Base-by-base conservation (phyloP, 1,284 basidiomycete genomes). In the Golubevia sp. region DNA sequence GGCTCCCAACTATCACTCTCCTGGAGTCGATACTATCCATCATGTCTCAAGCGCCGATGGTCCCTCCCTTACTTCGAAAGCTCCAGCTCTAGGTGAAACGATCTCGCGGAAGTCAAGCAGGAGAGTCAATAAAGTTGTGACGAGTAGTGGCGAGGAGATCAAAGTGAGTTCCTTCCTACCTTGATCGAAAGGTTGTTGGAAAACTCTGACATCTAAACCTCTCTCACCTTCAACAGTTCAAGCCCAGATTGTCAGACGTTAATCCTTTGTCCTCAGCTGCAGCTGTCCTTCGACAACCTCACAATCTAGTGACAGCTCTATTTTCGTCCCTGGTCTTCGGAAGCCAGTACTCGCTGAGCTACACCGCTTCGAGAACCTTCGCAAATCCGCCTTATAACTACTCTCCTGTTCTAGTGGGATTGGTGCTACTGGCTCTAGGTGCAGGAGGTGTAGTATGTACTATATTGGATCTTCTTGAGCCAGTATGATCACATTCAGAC, bases 401-500 rank as follows among this genome's bases (percentile, higher is more conserved):
- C 56, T 51, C 50, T 4, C 62, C 63, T 2, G 55, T 68, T 38
- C 26, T 55, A 2, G 62, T 69, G n/a, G 67, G 67, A n/a, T 27
- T 56, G n/a, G 51, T 69, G 8, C 53, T 69, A 5, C 57, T 69
- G n/a, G 24, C 55, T 15, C 38, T 69, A 6, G 67, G 67, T 25
- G 58, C 51, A 11, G 67, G 67, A 15, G 65, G 67, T 8, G 38
- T 69, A 23, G 2, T n/a, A n/a, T n/a, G n/a, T n/a, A n/a, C n/a
- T n/a, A n/a, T n/a, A n/a, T n/a, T n/a, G n/a, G n/a, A n/a, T n/a
- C n/a, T n/a, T n/a, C n/a, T n/a, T n/a, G n/a, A n/a, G n/a, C n/a
- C n/a, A n/a, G n/a, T n/a, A n/a, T n/a, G n/a, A n/a, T n/a, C n/a
- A n/a, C n/a, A n/a, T n/a, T n/a, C n/a, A n/a, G n/a, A n/a, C n/a